Evolutionary conservation across 495 filamentous ascomycete genomes (phyloP).

Genomic region (Aspergillus sclerotioniger): DNA sequence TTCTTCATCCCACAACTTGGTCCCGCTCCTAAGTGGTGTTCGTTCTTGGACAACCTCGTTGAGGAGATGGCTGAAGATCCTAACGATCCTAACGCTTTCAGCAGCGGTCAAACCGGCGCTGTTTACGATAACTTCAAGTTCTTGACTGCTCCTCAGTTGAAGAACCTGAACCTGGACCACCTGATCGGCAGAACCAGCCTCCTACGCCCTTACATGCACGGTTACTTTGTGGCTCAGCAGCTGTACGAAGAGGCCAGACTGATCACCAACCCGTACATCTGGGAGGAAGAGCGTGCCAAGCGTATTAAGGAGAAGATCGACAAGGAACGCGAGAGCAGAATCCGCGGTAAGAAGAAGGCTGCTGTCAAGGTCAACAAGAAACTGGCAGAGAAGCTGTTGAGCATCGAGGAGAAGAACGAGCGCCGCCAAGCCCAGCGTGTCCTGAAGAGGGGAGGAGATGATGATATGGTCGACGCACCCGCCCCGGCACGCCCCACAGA

Average conservation of each 20-base stretch:
- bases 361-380: constrained; percentile 84
- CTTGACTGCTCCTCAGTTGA: constrained; percentile 80
- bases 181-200: constrained; percentile 83
- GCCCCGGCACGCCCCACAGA: constrained; percentile 20
- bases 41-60: constrained; percentile 93
- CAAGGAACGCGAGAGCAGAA: constrained; percentile 87
- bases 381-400: constrained; percentile 78
- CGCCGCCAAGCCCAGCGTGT: constrained; percentile 60
- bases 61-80: constrained; percentile 94
- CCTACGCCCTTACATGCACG: constrained; percentile 94
- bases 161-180: constrained; percentile 76
- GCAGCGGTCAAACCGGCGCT: constrained; percentile 52
- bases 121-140: constrained; percentile 99
- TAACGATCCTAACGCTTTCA: constrained; percentile 66
- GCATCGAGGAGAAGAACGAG: constrained; percentile 76
- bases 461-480: constrained; percentile 40
- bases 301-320: constrained; percentile 88
- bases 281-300: constrained; percentile 85
- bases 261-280: constrained; percentile 87
- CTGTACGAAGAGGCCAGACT: constrained; percentile 92
- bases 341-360: constrained; percentile 89
- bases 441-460: constrained; percentile 55
- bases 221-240: constrained; percentile 91
- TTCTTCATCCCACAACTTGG: constrained; percentile 96
- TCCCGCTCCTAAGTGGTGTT: constrained; percentile 91